A percentile compares a stretch with the other conserved stretches of the same genome.
Evolutionary conservation across 2,329 filamentous ascomycete species (phyloP).

Genomic region (Ramichloridium luteum): DNA sequence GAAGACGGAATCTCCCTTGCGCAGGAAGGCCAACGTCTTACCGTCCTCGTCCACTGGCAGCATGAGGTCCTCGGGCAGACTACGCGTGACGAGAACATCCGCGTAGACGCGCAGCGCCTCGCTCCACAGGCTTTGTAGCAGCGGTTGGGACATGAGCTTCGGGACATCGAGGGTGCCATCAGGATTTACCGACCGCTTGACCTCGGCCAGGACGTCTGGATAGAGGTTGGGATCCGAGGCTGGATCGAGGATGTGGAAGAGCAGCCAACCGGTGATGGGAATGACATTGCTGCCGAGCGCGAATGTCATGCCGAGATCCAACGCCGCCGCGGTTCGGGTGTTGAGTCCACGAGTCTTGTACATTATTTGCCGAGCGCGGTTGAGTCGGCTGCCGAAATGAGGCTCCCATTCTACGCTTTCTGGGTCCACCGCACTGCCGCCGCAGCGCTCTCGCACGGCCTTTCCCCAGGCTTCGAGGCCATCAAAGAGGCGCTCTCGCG

Average conservation of each 20-base stretch:
- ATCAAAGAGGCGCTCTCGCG: conserved; percentile 15
- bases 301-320: conserved; percentile 24
- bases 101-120: conserved; percentile 25
- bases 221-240: conserved; percentile 13
- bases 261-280: conserved; percentile 23
- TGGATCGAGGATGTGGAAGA: conserved; percentile 23
- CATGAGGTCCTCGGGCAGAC: conserved; percentile 16
- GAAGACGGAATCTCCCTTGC: conserved; percentile 20
- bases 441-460: conserved; percentile 16
- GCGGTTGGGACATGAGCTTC: conserved; percentile 19
- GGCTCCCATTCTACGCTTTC: conserved; percentile 20
- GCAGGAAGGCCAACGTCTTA: conserved; percentile 13
- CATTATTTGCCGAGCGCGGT: conserved; percentile 19
- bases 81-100: conserved; percentile 22
- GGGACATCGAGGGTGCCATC: conserved; percentile 20
- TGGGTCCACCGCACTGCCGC: conserved; percentile 16
- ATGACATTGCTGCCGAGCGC: conserved; percentile 23
- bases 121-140: conserved; percentile 24
- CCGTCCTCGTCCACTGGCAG: conserved; percentile 20
- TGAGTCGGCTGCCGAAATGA: conserved; percentile 19
- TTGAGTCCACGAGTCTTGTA: conserved; percentile 16
- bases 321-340: conserved; percentile 11
- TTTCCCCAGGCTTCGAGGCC: conserved; percentile 18
- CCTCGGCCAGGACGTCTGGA: conserved; percentile 19
- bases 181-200: conserved; percentile 11